Evolutionary conservation across 768 basidiomycete genomes (phyloP), one percentile per base, ranked within the genome.

Genomic region (Lentinula sp.): DNA sequence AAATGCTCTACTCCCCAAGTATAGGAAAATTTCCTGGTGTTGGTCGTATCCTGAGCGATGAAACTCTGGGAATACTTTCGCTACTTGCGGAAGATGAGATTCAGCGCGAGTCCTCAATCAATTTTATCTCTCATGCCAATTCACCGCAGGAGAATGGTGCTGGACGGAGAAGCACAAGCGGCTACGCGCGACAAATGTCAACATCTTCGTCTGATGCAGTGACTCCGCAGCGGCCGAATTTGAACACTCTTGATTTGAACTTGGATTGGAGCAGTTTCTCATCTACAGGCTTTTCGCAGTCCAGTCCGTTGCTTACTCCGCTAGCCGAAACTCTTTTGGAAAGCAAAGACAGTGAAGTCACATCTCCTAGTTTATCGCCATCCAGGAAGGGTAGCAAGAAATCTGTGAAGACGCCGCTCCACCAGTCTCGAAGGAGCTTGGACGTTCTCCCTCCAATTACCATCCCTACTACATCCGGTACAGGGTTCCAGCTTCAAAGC

Each of bases 221-320:
- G 9, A 56, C 28, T 15, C 4, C 5, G 5, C 55, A 56, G 21
- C 55, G 23, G 42, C 39, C 55, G 23, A 56, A 21, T n/a, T 28
- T 31, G 6, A 43, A 34, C 13, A 51, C 9, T 35, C 50, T 51
- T 34, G 35, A 15, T 15, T 11, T 23, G 15, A 43, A 64, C 74
- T 66, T 77, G 51, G 87, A 89, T 65, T 92, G 90, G 90, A 69
- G 77, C 5, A 81, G 85, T 42, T 91, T 92, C 70, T 85, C 88
- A 0, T 72, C 80, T 1, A 74, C 81, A 0, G 90, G 90, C 3
- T 92, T 88, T 70, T 69, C 81, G 11, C 75, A 80, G 45, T 65
- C 74, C 0, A 71, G 75, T 5, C 68, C 76, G 9, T 67, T 72
- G 15, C 72, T 70, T 16, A 68, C 72, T 0, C 79, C 80, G 18